Base-by-base conservation (phyloP, 2,329 filamentous ascomycete genomes). In the Pseudofabraea citricarpa region DNA sequence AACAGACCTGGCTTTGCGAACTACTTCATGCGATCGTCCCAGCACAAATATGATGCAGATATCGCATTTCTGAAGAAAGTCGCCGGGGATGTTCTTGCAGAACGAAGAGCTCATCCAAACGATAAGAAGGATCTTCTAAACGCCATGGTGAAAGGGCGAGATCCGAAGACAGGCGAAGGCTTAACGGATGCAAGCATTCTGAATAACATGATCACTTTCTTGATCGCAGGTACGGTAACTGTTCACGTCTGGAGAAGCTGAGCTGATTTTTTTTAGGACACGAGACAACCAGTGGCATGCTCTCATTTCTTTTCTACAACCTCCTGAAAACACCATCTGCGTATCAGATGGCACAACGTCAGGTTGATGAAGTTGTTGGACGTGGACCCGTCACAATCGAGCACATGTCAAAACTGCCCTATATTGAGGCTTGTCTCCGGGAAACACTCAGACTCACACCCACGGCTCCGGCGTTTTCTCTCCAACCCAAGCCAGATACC, bases 191-290 rank as follows among this genome's bases (percentile, higher is more conserved):
- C 74, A 4, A 76, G 71, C 38, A 84, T 88, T 49, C 73, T 78
- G 13, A 72, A 83, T 57, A 86, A 89, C 50, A 77, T 89, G 64
- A 81, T 85, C 46, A 88, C 83, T 0, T 87, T 88, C 51, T 62
- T 88, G 8, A 81, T 26, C 81, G 71, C 63, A 58, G 50, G 56
- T 50, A 33, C 32, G 48, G 36, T 20, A 7, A 22, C n/a, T 40
- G 19, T 27, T 22, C 4, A 22, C 18, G 31, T 32, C 15, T 23
- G 4, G 8, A 9, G 10, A 74, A 77, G 74, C 7, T 31, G 9
- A 49, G 15, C 44, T 44, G 41, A 36, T 16, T 41, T 38, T 48
- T 46, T 42, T 60, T 63, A 53, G 71, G 81, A 2, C 83, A 87
- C 49, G 85, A 88, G 54, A 90, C 86, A 0, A 85, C 85, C 0